Evolutionary conservation across 148 eudicot genomes (phyloP).

Genomic region (Rheum nobile): DNA sequence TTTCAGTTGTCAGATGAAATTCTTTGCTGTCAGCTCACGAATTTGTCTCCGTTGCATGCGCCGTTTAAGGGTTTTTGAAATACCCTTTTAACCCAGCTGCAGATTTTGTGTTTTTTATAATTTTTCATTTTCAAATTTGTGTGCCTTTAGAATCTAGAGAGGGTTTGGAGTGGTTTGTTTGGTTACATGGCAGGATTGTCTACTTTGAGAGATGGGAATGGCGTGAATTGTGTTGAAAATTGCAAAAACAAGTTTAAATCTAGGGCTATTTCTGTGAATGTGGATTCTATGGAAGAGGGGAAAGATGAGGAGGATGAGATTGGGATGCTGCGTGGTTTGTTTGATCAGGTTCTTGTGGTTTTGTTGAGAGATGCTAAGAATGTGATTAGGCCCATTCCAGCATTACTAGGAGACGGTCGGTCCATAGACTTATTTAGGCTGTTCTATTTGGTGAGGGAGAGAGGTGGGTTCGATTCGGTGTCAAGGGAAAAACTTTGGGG

Average conservation of each 20-base stretch:
- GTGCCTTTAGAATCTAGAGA: not conserved
- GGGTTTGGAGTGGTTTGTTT: not conserved
- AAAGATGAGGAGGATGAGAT: slow-evolving; percentile 13
- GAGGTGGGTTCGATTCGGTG: slow-evolving; percentile 53
- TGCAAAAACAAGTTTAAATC: not conserved
- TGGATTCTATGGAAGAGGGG: not conserved
- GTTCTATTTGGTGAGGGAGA: slow-evolving; percentile 60
- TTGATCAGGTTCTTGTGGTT: slow-evolving; percentile 49
- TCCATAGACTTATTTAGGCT: slow-evolving; percentile 57
- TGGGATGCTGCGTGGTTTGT: slow-evolving; percentile 32
- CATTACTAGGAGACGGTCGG: slow-evolving; percentile 44
- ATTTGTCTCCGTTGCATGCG: not conserved
- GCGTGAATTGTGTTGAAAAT: slow-evolving; percentile 20
- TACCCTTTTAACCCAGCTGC: not conserved
- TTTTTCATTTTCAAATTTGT: not conserved
- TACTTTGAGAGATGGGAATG: slow-evolving; percentile 21
- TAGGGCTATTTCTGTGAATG: not conserved
- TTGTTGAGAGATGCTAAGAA: slow-evolving; percentile 36
- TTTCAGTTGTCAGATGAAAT: not conserved
- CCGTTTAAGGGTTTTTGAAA: not conserved
- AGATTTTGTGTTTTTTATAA: not conserved
- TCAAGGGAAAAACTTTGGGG: slow-evolving; percentile 64
- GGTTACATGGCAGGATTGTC: slow-evolving; percentile 43
- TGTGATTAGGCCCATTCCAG: slow-evolving; percentile 46
- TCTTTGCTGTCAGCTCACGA: not conserved